Base-by-base conservation (phyloP, 2,329 filamentous ascomycete species). In the Chrysoporthe deuterocubensis region DNA sequence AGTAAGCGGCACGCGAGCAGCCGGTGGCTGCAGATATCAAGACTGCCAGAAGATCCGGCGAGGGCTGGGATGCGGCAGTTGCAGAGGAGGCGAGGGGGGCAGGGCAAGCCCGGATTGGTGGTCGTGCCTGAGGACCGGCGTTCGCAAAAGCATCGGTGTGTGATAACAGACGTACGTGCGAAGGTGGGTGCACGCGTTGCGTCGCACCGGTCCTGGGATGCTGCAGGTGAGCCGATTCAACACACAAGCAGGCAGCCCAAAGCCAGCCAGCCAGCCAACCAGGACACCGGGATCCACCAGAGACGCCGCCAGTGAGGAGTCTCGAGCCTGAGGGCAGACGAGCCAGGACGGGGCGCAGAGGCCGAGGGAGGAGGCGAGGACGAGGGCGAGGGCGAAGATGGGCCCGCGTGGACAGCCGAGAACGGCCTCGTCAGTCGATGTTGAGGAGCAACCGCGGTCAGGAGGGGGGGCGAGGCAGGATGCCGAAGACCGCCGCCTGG, bases 11-110 rank as follows among this genome's bases (percentile, higher is more conserved):
- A 56, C 32, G 58, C 40, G 54, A 34, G 64, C 63, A 34, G 66
- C 62, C 59, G 68, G 66, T 67, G 66, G 66, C 68, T 70, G 68
- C 68, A 70, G 62, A 61, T 70, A 62, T 70, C 68, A 70, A 69
- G 65, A 16, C 48, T 69, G 65, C 59, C 67, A 69, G 56, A 66
- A 46, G 16, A 37, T 64, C 58, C 62, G 62, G 54, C 58, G 52
- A 62, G 46, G 65, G 46, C 62, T 57, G 50, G 59, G 59, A 44
- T 48, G 62, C 42, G 34, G 60, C 62, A 44, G 56, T 61, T 46
- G 21, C 54, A 44, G 37, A 21, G 48, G 61, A 13, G 18, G 43
- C 9, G 60, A 26, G 37, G 37, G 43, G 43, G 21, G 9, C 44
- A 57, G 42, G 34, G 40, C 44, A 64, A 48, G 48, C 44, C 52